A percentile compares a stretch with the other conserved stretches of the same genome.
Conservation (phyloP, 805 yeast genomes). For the Lipomyces chichibuensis region DNA sequence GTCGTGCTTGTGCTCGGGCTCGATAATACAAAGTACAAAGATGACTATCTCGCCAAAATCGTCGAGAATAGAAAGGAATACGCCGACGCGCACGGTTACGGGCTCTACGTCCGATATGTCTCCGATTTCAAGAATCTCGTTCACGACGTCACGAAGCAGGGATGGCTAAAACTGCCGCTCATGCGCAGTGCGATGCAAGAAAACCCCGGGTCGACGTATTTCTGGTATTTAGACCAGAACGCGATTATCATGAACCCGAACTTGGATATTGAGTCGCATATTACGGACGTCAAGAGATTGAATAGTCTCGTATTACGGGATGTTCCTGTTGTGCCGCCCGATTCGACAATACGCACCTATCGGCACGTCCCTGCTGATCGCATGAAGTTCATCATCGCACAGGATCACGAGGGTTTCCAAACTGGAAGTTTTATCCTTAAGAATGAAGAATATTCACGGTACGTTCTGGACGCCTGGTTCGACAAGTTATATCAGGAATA, state of each 20-base stretch:
- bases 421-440: conserved; percentile 71
- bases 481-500: conserved; percentile 73
- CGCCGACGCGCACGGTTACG: conserved; percentile 79
- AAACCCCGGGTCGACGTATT: conserved; percentile 86
- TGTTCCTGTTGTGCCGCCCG: conserved; percentile 72
- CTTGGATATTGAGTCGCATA: conserved; percentile 60
- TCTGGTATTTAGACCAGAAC: conserved; percentile 82
- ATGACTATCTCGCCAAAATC: conserved; percentile 63
- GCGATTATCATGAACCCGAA: conserved; percentile 74
- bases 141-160: conserved; percentile 24
- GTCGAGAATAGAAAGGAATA: conserved; percentile 88
- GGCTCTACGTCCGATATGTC: conserved; percentile 79
- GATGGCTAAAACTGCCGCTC: conserved; percentile 68
- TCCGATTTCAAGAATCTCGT: conserved; percentile 62
- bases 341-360: conserved; percentile 69
- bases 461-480: conserved; percentile 77
- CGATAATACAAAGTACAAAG: conserved; percentile 69
- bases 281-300: conserved; percentile 63
- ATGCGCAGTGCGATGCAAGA: conserved; percentile 90
- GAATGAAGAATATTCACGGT: conserved; percentile 65
- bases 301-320: conserved; percentile 67
- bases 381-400: conserved; percentile 67
- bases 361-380: conserved; percentile 58
- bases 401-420: conserved; percentile 64
- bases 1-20: conserved; percentile 75